Conservation (phyloP, 345 rosid genomes). For the Moricandia arvensis region DNA sequence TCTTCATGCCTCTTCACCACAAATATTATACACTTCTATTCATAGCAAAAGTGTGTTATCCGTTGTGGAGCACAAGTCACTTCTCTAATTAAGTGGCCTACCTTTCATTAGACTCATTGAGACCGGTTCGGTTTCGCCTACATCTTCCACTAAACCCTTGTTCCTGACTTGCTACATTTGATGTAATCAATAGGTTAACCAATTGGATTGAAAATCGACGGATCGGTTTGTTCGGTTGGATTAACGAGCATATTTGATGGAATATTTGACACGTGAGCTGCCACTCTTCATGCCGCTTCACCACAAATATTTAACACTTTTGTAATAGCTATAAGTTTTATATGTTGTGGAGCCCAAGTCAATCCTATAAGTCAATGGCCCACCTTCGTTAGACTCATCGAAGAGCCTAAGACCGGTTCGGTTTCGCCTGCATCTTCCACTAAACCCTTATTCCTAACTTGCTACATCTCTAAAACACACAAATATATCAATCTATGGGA, state of each 20-base stretch:
- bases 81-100: not conserved
- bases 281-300: conserved; percentile 19
- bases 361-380: not conserved
- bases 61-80: conserved; percentile 17
- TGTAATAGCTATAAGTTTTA: no score
- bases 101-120: not conserved
- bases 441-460: no score
- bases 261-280: conserved; percentile 14
- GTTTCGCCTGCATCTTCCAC: no score
- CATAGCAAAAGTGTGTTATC: not conserved
- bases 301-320: not conserved
- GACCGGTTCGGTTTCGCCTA: not conserved
- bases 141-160: not conserved
- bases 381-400: not conserved
- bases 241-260: conserved; percentile 2
- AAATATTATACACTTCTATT: not conserved
- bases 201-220: not conserved
- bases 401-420: no score
- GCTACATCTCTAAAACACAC: no score
- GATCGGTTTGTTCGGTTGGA: not conserved
- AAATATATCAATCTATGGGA: no score
- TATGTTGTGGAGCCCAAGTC: conserved; percentile 22
- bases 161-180: not conserved
- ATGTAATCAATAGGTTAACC: not conserved
- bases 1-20: conserved; percentile 23